Conservation (phyloP, 2,329 filamentous ascomycete genomes). For the Penicillium sclerotiorum region DNA sequence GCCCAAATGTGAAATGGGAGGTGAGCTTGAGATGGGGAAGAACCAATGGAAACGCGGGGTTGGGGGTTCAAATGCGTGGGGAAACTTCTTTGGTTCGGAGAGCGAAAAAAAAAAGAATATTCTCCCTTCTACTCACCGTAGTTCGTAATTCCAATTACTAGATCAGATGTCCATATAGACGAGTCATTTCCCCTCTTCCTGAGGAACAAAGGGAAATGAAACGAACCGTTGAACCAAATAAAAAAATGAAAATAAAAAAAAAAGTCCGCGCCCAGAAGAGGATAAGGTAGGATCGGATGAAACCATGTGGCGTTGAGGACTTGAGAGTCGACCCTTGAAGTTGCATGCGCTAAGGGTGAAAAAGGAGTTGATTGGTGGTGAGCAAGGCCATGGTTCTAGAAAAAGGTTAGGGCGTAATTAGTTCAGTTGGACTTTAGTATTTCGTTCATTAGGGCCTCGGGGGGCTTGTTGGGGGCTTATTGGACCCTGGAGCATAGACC, state of each 20-base stretch:
- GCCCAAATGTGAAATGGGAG: too few species aligned
- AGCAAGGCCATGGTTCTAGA: background rate
- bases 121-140: too few species aligned
- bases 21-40: too few species aligned
- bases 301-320: slow-evolving; percentile 28
- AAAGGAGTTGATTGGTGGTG: background rate
- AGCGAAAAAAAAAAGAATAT: background rate
- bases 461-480: background rate
- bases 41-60: background rate
- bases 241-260: background rate
- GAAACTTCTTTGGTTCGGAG: too few species aligned
- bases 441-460: background rate
- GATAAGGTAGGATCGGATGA: slow-evolving; percentile 17
- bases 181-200: too few species aligned
- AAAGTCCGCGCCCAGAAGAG: slow-evolving; percentile 11
- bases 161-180: too few species aligned
- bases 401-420: too few species aligned
- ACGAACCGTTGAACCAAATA: background rate
- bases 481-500: background rate
- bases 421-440: too few species aligned
- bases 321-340: slow-evolving; percentile 15
- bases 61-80: too few species aligned
- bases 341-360: slow-evolving; percentile 19
- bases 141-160: too few species aligned
- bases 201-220: background rate